Percentiles rank a stretch among this genome's conserved stretches.
Evolutionary conservation across 805 yeast species (phyloP).

Genomic region (Debaryomyces tyrocola): DNA sequence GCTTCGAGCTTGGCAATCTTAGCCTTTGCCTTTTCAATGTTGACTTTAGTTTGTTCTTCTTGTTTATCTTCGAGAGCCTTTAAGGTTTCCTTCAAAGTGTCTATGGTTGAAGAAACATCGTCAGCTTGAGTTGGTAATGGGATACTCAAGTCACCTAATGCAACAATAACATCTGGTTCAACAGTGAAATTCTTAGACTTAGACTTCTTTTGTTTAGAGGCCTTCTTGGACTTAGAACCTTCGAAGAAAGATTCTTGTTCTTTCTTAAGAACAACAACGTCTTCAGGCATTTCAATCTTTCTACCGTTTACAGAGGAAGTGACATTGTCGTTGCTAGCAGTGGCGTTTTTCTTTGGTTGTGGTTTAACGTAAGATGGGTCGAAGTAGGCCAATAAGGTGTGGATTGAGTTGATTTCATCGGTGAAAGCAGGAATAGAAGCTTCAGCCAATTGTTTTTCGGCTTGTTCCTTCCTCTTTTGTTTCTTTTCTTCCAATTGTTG

Average conservation of each 20-base stretch:
- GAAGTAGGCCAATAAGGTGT: constrained; percentile 67
- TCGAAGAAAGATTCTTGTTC: constrained; percentile 61
- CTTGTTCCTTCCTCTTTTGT: constrained; percentile 52
- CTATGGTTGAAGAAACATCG: constrained; percentile 65
- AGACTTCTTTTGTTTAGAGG: constrained; percentile 51
- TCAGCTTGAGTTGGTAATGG: constrained; percentile 76
- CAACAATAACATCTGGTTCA: constrained; percentile 76
- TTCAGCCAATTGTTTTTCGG: constrained; percentile 68
- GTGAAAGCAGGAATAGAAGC: constrained; percentile 85
- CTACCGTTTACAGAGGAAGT: constrained; percentile 25
- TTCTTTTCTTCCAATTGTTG: constrained; percentile 51
- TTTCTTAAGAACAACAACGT: constrained; percentile 61
- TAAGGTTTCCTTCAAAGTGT: constrained; percentile 70
- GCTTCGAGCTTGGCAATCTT: constrained; percentile 70
- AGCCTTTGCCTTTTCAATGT: constrained; percentile 73
- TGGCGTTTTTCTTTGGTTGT: constrained; percentile 29
- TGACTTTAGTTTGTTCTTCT: constrained; percentile 76
- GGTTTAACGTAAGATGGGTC: constrained; percentile 77
- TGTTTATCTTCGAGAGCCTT: constrained; percentile 67
- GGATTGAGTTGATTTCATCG: constrained; percentile 73
- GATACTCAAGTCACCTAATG: constrained; percentile 73
- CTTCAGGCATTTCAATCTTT: constrained; percentile 62
- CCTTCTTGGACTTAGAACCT: constrained; percentile 38
- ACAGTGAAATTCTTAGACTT: constrained; percentile 63
- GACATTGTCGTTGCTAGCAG: constrained; percentile 21